A percentile compares a stretch with the other conserved stretches of the same genome.
phyloP scores from a whole-genome alignment of 192 early-diverging fungal species.

The Radiomyces spectabilis region DNA sequence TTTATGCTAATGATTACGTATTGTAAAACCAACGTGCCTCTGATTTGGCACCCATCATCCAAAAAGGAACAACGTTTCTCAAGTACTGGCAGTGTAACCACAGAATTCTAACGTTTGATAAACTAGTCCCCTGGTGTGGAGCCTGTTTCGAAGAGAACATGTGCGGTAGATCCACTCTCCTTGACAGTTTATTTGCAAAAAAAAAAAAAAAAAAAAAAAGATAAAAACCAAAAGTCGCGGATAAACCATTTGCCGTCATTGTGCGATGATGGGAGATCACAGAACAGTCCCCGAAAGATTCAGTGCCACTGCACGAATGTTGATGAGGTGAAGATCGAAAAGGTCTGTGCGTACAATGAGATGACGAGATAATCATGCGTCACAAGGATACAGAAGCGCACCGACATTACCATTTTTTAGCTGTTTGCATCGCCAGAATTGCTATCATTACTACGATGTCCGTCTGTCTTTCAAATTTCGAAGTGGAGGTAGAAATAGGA shows the following conservation, averaged over 20 bases:
- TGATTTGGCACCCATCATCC: background rate
- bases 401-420: no score
- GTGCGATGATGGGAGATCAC: background rate
- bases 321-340: no score
- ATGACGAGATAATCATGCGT: no score
- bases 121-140: no score
- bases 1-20: background rate
- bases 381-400: no score
- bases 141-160: background rate
- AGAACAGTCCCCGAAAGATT: background rate
- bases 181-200: background rate
- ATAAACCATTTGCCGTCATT: background rate
- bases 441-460: no score
- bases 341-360: no score
- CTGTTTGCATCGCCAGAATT: no score
- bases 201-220: background rate
- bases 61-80: background rate
- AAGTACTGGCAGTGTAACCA: background rate
- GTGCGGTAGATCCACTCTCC: background rate
- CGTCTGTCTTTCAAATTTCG: no score
- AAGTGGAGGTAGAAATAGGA: no score
- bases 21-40: background rate
- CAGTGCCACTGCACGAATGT: background rate
- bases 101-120: no score
- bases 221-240: background rate